Conservation (phyloP, 768 basidiomycete genomes). For the Lactarius tabidus region DNA sequence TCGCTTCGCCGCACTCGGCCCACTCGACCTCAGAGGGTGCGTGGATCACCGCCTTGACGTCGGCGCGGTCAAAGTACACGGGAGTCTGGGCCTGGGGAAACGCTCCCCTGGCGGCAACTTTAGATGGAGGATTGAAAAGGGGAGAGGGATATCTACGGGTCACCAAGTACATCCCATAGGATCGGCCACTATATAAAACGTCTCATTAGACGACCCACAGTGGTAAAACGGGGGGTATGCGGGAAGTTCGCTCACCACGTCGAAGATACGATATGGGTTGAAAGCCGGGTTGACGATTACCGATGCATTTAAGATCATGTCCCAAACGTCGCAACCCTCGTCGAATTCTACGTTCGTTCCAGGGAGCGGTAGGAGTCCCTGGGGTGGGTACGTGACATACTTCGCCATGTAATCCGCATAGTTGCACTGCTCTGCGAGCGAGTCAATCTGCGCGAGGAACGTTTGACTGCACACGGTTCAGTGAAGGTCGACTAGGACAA, state of each 20-base stretch:
- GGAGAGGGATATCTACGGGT: slow-evolving; percentile 48
- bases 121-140: background rate
- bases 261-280: slow-evolving; percentile 74
- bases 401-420: slow-evolving; percentile 60
- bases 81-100: slow-evolving; percentile 54
- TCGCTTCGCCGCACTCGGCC: slow-evolving; percentile 55
- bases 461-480: slow-evolving; percentile 45
- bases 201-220: background rate
- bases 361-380: slow-evolving; percentile 61
- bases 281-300: slow-evolving; percentile 68
- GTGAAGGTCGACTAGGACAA: background rate
- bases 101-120: slow-evolving; percentile 41
- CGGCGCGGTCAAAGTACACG: slow-evolving; percentile 63
- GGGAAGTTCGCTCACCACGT: slow-evolving; percentile 40
- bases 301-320: slow-evolving; percentile 58
- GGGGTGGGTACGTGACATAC: slow-evolving; percentile 64
- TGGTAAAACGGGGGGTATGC: background rate
- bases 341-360: slow-evolving; percentile 45
- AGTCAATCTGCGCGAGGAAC: slow-evolving; percentile 56
- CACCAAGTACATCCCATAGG: slow-evolving; percentile 76
- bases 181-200: slow-evolving; percentile 42
- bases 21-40: slow-evolving; percentile 60
- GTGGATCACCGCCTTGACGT: slow-evolving; percentile 69
- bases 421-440: slow-evolving; percentile 48
- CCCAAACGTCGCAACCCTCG: slow-evolving; percentile 67